These are phyloP conservation scores for Colletotrichum eleusines DNA, from an alignment of 2,329 filamentous ascomycete genomes.

Conservation along the genomic window DNA sequence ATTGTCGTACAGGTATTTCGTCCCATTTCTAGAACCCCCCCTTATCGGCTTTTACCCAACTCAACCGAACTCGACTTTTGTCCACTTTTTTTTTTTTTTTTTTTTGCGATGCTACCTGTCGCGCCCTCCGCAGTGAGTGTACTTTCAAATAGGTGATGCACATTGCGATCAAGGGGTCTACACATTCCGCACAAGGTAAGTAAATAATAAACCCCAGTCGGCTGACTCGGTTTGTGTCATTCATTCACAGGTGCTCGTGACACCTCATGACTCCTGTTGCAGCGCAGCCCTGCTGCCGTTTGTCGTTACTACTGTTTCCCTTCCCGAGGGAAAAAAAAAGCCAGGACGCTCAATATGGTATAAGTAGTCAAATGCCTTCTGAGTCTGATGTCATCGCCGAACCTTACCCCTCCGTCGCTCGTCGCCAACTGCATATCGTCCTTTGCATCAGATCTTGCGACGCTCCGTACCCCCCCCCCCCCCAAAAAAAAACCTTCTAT, in stretches of 20 bases:
- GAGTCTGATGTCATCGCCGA: constrained; percentile 20
- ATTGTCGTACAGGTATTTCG: not conserved
- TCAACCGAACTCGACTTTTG: not conserved
- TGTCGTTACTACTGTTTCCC: not conserved
- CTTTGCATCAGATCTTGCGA: not conserved
- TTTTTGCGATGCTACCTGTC: not conserved
- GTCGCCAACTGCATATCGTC: not conserved
- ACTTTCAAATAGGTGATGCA: not conserved
- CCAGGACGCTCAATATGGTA: no score
- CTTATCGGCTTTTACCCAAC: not conserved
- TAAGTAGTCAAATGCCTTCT: not conserved
- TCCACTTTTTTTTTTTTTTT: not conserved
- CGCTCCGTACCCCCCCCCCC: no score
- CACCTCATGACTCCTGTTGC: constrained; percentile 20
- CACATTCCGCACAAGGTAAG: constrained; percentile 25
- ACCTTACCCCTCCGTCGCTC: not conserved
- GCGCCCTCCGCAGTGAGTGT: not conserved
- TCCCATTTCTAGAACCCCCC: not conserved
- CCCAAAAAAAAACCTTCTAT: no score
- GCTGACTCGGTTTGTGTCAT: constrained; percentile 37
- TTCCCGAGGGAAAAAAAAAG: not conserved
- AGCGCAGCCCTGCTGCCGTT: constrained; percentile 2
- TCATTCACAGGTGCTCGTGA: constrained; percentile 39
- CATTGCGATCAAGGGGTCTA: constrained; percentile 12
- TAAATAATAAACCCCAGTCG: constrained; percentile 23